Percentiles rank a stretch among this genome's conserved stretches.
Conservation (phyloP, 2,329 filamentous ascomycete species). For the Alternaria infectoria region DNA sequence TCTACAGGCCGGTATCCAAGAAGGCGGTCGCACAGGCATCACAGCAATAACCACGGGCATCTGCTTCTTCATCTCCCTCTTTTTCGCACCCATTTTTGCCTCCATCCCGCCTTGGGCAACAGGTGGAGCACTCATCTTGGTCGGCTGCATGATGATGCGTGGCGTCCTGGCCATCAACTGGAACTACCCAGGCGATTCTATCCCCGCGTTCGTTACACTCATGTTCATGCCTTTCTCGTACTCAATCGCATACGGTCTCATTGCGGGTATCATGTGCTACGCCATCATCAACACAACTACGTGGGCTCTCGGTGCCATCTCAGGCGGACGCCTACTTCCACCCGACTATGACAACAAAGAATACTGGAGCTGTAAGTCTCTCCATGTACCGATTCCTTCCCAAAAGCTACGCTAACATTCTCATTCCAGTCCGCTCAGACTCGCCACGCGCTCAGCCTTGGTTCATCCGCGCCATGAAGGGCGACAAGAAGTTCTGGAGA, state of each 20-base stretch:
- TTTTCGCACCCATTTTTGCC: slow-evolving; percentile 89
- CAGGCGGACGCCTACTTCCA: slow-evolving; percentile 25
- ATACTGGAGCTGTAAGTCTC: slow-evolving; percentile 37
- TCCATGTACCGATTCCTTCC: neutral
- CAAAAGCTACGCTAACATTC: neutral
- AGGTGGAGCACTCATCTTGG: slow-evolving; percentile 83
- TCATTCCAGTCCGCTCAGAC: slow-evolving; percentile 22
- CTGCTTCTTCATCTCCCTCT: slow-evolving; percentile 79
- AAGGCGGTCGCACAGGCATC: slow-evolving; percentile 82
- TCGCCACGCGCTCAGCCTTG: slow-evolving; percentile 32
- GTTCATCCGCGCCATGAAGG: slow-evolving; percentile 33
- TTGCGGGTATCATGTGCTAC: slow-evolving; percentile 79
- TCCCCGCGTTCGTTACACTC: slow-evolving; percentile 84
- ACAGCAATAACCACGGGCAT: slow-evolving; percentile 79
- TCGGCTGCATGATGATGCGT: slow-evolving; percentile 84
- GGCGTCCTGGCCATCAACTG: slow-evolving; percentile 86
- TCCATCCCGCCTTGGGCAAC: slow-evolving; percentile 90
- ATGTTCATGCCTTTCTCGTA: slow-evolving; percentile 90
- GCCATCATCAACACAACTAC: slow-evolving; percentile 74
- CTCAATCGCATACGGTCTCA: slow-evolving; percentile 84
- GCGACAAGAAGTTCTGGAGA: slow-evolving; percentile 34
- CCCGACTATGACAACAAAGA: slow-evolving; percentile 38
- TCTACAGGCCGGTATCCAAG: slow-evolving; percentile 71
- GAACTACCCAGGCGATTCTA: slow-evolving; percentile 77
- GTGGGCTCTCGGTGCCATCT: slow-evolving; percentile 47